These are phyloP conservation scores for Jatropha multifida DNA, from an alignment of 441 rosid species.

Conservation along the genomic window DNA sequence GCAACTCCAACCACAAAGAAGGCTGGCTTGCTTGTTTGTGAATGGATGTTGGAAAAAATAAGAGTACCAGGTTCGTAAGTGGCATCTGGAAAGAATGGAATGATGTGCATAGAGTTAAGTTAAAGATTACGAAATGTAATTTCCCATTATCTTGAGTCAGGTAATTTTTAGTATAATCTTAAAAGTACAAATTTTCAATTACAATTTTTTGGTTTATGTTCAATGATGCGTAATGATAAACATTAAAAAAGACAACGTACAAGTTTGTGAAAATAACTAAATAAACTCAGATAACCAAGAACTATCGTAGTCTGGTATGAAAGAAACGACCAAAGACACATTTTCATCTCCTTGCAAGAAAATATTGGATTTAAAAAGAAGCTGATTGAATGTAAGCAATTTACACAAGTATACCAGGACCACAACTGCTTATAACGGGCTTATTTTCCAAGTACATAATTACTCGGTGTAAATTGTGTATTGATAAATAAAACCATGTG, in stretches of 20 bases:
- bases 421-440: neutral
- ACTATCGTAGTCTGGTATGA: neutral
- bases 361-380: neutral
- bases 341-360: neutral
- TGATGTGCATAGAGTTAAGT: neutral
- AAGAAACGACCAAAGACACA: neutral
- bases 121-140: neutral
- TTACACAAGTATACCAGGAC: neutral
- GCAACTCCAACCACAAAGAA: neutral
- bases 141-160: neutral
- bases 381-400: neutral
- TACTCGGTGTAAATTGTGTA: neutral
- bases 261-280: neutral
- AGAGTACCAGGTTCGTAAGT: neutral
- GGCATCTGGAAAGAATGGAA: neutral
- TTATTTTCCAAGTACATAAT: neutral
- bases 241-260: neutral
- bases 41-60: neutral
- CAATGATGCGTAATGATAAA: neutral
- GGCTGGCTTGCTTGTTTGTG: neutral
- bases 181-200: neutral
- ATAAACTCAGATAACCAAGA: neutral
- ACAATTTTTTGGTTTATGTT: neutral
- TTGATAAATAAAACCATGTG: conserved; percentile 9
- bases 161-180: neutral